Base-by-base conservation (phyloP, 2,329 filamentous ascomycete genomes). In the Coniochaeta pulveracea region DNA sequence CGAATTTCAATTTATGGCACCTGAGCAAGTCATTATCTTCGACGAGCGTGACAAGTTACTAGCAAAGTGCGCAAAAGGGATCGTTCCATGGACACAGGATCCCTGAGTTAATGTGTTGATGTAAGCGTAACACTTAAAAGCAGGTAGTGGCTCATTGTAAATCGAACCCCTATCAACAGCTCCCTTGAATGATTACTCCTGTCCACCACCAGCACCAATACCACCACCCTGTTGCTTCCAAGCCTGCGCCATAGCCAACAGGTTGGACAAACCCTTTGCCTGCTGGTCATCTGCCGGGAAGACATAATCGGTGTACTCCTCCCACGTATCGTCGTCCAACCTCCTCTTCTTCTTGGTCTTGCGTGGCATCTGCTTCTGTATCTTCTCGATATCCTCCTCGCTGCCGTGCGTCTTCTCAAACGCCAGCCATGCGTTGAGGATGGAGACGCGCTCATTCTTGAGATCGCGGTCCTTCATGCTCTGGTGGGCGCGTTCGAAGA, bases 261-360 rank as follows among this genome's bases (percentile, higher is more conserved):
- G 66, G 53, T 82, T 85, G 33, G 83, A 83, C 56, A 95, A 63
- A 48, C 84, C 88, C 44, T 81, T 81, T 36, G 81, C 80, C 52
- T 85, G 80, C 60, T 85, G 76, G 55, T 95, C 88, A 61, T 96
- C 91, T 4, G 85, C 86, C 1, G 91, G 91, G 74, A 98, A 98
- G 21, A 98, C 75, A 48, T 93, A 96, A 56, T 96, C 91, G 60
- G 91, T 75, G 57, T 94, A 96, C 62, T 98, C 91, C 67, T 98
- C 86, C 63, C 85, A 95, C 23, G 76, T 79, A 54, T 91, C 88
- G 58, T 95, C 89, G 52, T 93, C 88, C 55, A 94, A 59, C 70
- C 78, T 85, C 56, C 91, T 80, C 50, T 85, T 72, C 69, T 91
- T 89, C 77, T 94, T 96, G 50, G 85, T 83, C 59, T 80, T 79